These are phyloP conservation scores for Boletus bicolor DNA, from an alignment of 768 basidiomycete genomes.

Conservation along the genomic window DNA sequence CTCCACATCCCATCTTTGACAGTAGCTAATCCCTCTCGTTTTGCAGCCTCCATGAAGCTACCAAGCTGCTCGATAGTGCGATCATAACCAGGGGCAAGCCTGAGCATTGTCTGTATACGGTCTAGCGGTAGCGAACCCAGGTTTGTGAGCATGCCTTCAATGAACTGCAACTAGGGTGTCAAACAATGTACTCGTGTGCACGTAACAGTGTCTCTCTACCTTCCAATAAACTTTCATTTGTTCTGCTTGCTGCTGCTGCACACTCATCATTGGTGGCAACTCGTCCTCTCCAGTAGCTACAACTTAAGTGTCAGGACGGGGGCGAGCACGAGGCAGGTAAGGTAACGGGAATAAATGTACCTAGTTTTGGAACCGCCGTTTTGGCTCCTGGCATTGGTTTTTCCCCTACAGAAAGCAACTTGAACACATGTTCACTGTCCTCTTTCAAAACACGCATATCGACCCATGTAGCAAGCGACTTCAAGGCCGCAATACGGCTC, in stretches of 20 bases:
- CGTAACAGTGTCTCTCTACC: slow-evolving; percentile 36
- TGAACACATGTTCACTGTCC: slow-evolving; percentile 55
- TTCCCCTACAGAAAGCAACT: slow-evolving; percentile 61
- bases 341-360: slow-evolving; percentile 12
- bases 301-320: not conserved
- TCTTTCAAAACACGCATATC: slow-evolving; percentile 79
- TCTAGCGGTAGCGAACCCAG: slow-evolving; percentile 71
- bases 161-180: slow-evolving; percentile 50
- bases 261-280: slow-evolving; percentile 46
- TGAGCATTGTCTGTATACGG: slow-evolving; percentile 87
- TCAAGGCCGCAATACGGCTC: slow-evolving; percentile 61
- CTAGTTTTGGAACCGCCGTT: slow-evolving; percentile 21
- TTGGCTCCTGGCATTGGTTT: slow-evolving; percentile 34
- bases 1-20: slow-evolving; percentile 72
- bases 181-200: not conserved
- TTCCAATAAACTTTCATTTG: slow-evolving; percentile 91
- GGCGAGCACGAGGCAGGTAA: not conserved
- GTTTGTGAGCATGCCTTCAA: slow-evolving; percentile 90
- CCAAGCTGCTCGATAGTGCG: slow-evolving; percentile 75
- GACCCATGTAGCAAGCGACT: slow-evolving; percentile 80
- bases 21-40: slow-evolving; percentile 70
- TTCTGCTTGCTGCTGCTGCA: slow-evolving; percentile 75
- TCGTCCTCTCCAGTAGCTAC: slow-evolving; percentile 42
- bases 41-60: slow-evolving; percentile 77
- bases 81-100: slow-evolving; percentile 80